Evolutionary conservation across 2,329 filamentous ascomycete species (phyloP).

Genomic region (Claviceps purpurea): DNA sequence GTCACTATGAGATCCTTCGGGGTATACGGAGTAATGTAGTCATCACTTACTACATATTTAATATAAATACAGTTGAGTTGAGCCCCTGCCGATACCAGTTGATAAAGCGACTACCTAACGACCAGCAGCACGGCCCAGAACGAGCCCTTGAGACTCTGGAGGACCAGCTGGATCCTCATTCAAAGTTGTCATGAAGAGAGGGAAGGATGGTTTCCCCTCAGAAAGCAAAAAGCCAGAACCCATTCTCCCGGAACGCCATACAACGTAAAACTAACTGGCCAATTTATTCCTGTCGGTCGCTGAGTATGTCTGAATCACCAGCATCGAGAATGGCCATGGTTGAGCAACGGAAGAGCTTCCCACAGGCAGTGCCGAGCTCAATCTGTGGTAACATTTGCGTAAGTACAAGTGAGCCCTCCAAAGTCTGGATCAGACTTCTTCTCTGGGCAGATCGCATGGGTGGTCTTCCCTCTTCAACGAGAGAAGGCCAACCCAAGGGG

Average conservation of each 20-base stretch:
- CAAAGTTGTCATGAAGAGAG: constrained; percentile 7
- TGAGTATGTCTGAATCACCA: constrained; percentile 96
- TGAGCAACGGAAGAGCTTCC: constrained; percentile 97
- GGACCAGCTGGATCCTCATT: constrained; percentile 7
- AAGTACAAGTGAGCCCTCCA: constrained; percentile 66
- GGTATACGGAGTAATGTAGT: constrained; percentile 4
- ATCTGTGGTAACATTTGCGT: constrained; percentile 53
- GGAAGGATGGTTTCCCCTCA: constrained; percentile 13
- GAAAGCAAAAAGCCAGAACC: constrained; percentile 16
- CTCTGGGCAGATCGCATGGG: constrained; percentile 56
- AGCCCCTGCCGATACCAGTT: constrained; percentile 3
- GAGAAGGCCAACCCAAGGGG: neutral
- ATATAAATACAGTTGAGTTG: constrained; percentile 7
- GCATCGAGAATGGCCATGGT: constrained; percentile 96
- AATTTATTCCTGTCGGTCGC: constrained; percentile 52
- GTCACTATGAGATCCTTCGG: too few species aligned
- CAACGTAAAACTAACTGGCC: constrained; percentile 14
- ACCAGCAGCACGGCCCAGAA: constrained; percentile 8
- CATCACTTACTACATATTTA: constrained; percentile 8
- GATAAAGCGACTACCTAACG: neutral
- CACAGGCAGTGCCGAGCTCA: constrained; percentile 93
- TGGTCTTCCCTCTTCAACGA: constrained; percentile 9
- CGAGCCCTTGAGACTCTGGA: constrained; percentile 3
- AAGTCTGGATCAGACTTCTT: constrained; percentile 79
- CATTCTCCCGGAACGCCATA: constrained; percentile 31